Percentiles rank a stretch among this genome's conserved stretches.
These are phyloP conservation scores for Candida michaelii DNA, from an alignment of 805 yeast species.

Conservation along the genomic window DNA sequence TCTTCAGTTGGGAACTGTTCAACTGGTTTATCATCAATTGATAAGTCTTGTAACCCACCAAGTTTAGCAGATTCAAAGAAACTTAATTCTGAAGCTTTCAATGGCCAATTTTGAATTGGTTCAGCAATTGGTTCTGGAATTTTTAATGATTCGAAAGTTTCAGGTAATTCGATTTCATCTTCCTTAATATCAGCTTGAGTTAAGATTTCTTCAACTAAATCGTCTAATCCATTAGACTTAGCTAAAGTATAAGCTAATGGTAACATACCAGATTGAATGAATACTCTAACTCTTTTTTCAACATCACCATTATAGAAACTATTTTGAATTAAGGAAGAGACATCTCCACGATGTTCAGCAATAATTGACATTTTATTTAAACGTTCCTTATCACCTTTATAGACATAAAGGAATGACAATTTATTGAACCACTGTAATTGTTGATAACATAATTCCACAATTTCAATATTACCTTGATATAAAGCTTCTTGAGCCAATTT, in stretches of 20 bases:
- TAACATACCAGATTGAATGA: constrained; percentile 73
- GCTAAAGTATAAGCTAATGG: constrained; percentile 95
- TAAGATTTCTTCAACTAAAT: constrained; percentile 69
- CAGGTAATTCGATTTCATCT: constrained; percentile 66
- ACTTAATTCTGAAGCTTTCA: constrained; percentile 67
- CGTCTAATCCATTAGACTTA: constrained; percentile 77
- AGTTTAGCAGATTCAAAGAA: constrained; percentile 82
- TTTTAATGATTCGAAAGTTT: constrained; percentile 38
- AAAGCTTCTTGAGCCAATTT: constrained; percentile 83
- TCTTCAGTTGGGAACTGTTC: constrained; percentile 28
- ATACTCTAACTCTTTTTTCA: constrained; percentile 72
- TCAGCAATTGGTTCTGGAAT: constrained; percentile 50
- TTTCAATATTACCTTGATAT: constrained; percentile 80
- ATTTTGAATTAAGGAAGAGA: constrained; percentile 77
- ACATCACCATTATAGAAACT: constrained; percentile 74
- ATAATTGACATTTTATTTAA: constrained; percentile 82
- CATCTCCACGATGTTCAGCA: constrained; percentile 85
- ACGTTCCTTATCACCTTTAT: constrained; percentile 77
- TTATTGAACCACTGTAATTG: constrained; percentile 84
- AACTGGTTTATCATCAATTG: constrained; percentile 40
- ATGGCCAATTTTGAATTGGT: constrained; percentile 73
- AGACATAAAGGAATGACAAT: constrained; percentile 82
- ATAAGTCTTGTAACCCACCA: constrained; percentile 71
- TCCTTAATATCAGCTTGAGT: constrained; percentile 66
- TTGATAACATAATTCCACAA: constrained; percentile 87